Conservation (phyloP, 192 early-diverging fungal species). For the Coemansia aciculifera region DNA sequence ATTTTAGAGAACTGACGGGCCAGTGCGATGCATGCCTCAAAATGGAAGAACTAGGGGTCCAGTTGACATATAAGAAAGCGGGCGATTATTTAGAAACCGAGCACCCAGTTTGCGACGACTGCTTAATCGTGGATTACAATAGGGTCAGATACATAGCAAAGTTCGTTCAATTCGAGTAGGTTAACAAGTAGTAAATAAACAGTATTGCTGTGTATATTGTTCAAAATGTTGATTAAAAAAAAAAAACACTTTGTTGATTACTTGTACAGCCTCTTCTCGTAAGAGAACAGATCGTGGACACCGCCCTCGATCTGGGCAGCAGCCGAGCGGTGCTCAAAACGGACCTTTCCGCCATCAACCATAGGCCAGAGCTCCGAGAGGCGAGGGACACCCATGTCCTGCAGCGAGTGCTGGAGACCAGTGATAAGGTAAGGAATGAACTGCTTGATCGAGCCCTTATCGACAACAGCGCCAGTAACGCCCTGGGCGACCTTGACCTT, state of each 20-base stretch:
- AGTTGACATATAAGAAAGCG: not conserved
- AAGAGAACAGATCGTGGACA: slow-evolving; percentile 87
- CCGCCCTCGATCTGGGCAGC: slow-evolving; percentile 96
- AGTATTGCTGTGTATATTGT: not conserved
- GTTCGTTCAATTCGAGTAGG: not conserved
- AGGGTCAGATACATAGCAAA: too few species aligned
- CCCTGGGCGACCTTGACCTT: slow-evolving; percentile 98
- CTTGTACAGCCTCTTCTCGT: slow-evolving; percentile 75
- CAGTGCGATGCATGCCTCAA: too few species aligned
- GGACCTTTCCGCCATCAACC: slow-evolving; percentile 70
- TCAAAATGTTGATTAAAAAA: not conserved
- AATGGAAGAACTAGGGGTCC: not conserved
- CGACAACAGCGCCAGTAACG: slow-evolving; percentile 94
- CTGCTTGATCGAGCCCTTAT: slow-evolving; percentile 94
- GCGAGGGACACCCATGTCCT: slow-evolving; percentile 88
- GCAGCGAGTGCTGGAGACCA: slow-evolving; percentile 94
- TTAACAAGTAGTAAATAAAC: not conserved
- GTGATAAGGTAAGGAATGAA: slow-evolving; percentile 89
- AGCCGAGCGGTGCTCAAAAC: slow-evolving; percentile 93
- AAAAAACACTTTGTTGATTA: slow-evolving; percentile 7
- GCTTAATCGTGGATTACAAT: not conserved
- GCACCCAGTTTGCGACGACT: not conserved
- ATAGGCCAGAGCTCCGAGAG: slow-evolving; percentile 67
- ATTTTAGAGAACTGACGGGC: too few species aligned
- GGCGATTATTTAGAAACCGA: not conserved